Base-by-base conservation (phyloP, 2,329 filamentous ascomycete genomes). In the Diaporthe citrichinensis region DNA sequence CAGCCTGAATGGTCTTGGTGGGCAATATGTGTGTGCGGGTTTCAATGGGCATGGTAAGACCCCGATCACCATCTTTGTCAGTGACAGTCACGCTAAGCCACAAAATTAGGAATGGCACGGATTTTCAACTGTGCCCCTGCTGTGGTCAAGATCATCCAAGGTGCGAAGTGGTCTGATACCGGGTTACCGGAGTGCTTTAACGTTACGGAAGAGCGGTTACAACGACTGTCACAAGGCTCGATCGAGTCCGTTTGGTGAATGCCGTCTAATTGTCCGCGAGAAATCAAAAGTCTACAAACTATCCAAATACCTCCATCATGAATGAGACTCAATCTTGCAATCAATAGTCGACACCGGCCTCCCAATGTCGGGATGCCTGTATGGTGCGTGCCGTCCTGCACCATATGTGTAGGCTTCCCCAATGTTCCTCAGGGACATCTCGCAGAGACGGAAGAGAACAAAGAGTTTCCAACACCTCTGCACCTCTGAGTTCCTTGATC, bases 1-100 rank as follows among this genome's bases (percentile, higher is more conserved):
- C 1, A 78, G 79, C 1, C 79, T 88, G 7, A 81, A 85, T 14
- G 81, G 81, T 0, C 76, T 84, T 10, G 82, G 84, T 14, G 87
- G 87, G 5, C 87, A 88, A 72, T 89, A 83, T 79, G 82, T 88
- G 12, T 88, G 86, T 77, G 87, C 86, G n/a, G 87, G 87, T 0
- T 88, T 88, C 75, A 87, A 88, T 77, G 87, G 86, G 0, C 86
- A 88, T 78, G 86, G 86, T 83, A 77, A 81, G 81, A 78, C n/a
- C 7, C 71, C 31, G 23, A 9, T 39, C 39, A 4, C 2, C 6
- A 39, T 31, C 3, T 9, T 25, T 53, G 4, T 20, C 12, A 28
- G 25, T 41, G 15, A 15, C 3, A 25, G 20, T 51, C 23, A 51
- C 12, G 7, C 72, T 75, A 53, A 77, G 39, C 12, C 41, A 25